Evolutionary conservation across 2,329 filamentous ascomycete species (phyloP), one percentile per base, ranked within the genome.

Genomic region (Aspergillus candidus): DNA sequence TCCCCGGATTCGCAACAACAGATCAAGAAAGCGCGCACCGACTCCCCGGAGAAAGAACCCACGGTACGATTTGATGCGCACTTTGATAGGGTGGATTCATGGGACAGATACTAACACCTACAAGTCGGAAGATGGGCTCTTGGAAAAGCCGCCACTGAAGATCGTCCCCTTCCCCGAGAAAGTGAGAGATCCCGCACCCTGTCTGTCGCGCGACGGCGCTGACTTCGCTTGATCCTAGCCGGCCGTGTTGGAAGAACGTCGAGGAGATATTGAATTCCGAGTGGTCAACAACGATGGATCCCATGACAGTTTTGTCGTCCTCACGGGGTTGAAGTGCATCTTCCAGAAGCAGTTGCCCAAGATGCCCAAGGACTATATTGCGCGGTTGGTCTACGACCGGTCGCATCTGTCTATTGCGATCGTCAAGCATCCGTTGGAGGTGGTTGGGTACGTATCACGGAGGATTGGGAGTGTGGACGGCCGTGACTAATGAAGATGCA

Each of bases 341-440:
- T 97, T 98, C 60, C 93, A 98, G 65, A 97, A 97, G 58, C 93
- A 98, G 63, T 76, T 98, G 5, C 93, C 93, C 0, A 97, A 97
- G 69, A 98, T 98, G 93, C 93, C 93, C 11, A 96, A 97, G 68
- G 93, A 97, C 62, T 98, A 98, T 66, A 97, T 98, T 57, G 93
- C 93, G 4, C 86, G 93, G 32, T 80, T 98, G 6, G 93, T 98
- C 46, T 98, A 98, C 70, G 93, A 98, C 68, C 84, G 93, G 41
- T 95, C 91, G 5, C 93, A 98, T 72, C 67, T 97, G 49, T 95
- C 88, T 32, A 95, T 98, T 57, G 93, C 93, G 15, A 97, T 98
- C 60, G 88, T 97, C 57, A 97, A 97, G 73, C 90, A 94, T 58
- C 91, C 93, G 1, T 75, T 96, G 39, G 89, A 96, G 60, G 89